phyloP scores from a whole-genome alignment of 805 yeast species.

The Ogataea thermomethanolica region DNA sequence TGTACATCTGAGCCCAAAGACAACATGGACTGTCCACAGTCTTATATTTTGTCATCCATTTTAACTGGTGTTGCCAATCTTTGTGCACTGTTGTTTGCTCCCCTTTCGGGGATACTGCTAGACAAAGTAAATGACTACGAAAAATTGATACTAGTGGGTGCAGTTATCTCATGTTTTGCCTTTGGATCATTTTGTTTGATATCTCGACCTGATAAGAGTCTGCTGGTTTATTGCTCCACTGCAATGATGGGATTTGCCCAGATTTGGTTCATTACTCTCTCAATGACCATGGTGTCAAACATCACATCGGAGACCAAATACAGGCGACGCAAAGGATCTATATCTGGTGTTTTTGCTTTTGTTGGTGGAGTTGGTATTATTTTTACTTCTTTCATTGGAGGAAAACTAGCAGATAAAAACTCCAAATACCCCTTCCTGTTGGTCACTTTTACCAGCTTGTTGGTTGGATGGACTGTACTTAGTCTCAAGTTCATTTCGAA shows the following conservation, averaged over 20 bases:
- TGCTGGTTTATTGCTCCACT: slow-evolving; percentile 37
- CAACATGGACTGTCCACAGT: slow-evolving; percentile 52
- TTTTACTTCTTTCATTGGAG: slow-evolving; percentile 58
- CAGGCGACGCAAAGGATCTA: slow-evolving; percentile 52
- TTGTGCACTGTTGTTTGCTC: slow-evolving; percentile 55
- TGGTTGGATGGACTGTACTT: slow-evolving; percentile 26
- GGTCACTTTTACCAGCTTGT: slow-evolving; percentile 40
- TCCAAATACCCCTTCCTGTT: slow-evolving; percentile 57
- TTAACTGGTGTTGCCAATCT: slow-evolving; percentile 65
- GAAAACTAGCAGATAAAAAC: slow-evolving; percentile 54
- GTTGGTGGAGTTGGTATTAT: slow-evolving; percentile 68
- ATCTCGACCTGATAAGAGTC: slow-evolving; percentile 34
- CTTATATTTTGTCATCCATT: slow-evolving; percentile 62
- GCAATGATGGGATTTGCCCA: slow-evolving; percentile 56
- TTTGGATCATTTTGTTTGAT: slow-evolving; percentile 36
- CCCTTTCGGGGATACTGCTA: slow-evolving; percentile 57
- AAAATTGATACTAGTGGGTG: slow-evolving; percentile 35
- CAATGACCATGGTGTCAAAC: slow-evolving; percentile 51
- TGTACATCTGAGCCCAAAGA: slow-evolving; percentile 39
- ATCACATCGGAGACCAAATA: slow-evolving; percentile 41
- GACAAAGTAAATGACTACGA: slow-evolving; percentile 39
- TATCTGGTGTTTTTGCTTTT: slow-evolving; percentile 67
- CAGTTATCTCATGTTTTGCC: slow-evolving; percentile 43
- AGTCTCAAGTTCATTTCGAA: not conserved
- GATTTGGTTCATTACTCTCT: slow-evolving; percentile 57